Percentiles rank a stretch among this genome's conserved stretches.
These are phyloP conservation scores for Naganishia cerealis DNA, from an alignment of 1,284 basidiomycete genomes.

Conservation along the genomic window DNA sequence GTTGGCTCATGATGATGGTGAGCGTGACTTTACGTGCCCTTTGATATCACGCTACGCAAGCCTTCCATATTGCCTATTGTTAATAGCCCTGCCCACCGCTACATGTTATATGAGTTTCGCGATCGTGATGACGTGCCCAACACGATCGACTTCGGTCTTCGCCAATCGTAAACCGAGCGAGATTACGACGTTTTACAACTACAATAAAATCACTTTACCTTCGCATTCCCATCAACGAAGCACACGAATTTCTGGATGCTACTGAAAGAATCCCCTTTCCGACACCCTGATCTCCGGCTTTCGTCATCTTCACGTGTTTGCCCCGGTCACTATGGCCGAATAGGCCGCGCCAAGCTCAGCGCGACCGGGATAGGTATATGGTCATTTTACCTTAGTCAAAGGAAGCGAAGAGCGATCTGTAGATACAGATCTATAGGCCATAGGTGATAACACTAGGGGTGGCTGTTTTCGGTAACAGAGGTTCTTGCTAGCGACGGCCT, in stretches of 20 bases:
- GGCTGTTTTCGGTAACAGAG: too few relatives aligned
- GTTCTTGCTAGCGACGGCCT: too few relatives aligned
- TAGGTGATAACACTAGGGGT: too few relatives aligned
- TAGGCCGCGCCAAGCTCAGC: too few relatives aligned
- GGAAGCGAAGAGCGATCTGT: not conserved
- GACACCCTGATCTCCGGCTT: not conserved
- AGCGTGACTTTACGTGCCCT: not conserved
- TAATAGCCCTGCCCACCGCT: too few relatives aligned
- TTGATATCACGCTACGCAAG: not conserved
- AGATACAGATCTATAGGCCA: too few relatives aligned
- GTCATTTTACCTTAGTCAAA: not conserved
- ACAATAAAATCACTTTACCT: too few relatives aligned
- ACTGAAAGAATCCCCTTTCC: not conserved
- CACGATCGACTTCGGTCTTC: not conserved
- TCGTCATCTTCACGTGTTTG: not conserved
- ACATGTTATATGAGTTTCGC: not conserved
- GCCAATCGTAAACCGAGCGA: not conserved
- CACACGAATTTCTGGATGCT: not conserved
- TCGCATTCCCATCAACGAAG: not conserved
- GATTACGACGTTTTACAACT: too few relatives aligned
- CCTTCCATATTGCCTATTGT: too few relatives aligned
- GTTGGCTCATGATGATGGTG: constrained; percentile 12
- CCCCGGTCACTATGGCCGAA: not conserved
- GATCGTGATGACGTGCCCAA: not conserved
- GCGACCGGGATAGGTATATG: not conserved